These are phyloP conservation scores for Serendipita vermifera DNA, from an alignment of 768 basidiomycete species.

Conservation along the genomic window DNA sequence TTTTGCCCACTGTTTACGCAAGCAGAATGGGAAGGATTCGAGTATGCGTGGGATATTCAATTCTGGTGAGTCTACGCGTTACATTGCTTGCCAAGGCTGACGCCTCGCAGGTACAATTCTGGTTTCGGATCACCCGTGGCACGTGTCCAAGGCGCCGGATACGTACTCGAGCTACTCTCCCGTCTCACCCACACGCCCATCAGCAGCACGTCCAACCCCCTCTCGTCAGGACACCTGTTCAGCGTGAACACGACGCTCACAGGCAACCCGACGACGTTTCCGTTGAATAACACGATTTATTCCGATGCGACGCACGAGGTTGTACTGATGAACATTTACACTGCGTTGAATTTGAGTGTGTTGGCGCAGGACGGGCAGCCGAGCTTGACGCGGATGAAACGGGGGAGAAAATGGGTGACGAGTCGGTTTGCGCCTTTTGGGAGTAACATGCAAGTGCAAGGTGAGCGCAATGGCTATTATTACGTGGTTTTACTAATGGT, in stretches of 20 bases:
- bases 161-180: conserved; percentile 69
- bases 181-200: conserved; percentile 42
- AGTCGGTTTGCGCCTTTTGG: conserved; percentile 29
- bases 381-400: conserved; percentile 57
- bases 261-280: conserved; percentile 22
- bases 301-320: conserved; percentile 64
- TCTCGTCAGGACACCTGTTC: conserved; percentile 2
- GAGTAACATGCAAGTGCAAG: conserved; percentile 54
- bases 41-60: conserved; percentile 61
- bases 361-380: conserved; percentile 64
- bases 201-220: conserved; percentile 20
- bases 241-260: conserved; percentile 27
- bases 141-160: conserved; percentile 64
- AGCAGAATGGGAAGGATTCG: conserved; percentile 88
- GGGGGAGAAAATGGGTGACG: conserved; percentile 24
- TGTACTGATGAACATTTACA: conserved; percentile 78
- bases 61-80: conserved; percentile 40
- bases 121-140: conserved; percentile 75
- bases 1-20: conserved; percentile 86
- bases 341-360: conserved; percentile 69
- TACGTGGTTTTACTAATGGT: too few species aligned
- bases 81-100: too few species aligned
- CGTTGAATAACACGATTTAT: conserved; percentile 24
- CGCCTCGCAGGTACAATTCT: conserved; percentile 39
- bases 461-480: too few species aligned